A percentile compares a stretch with the other conserved stretches of the same genome.
These are phyloP conservation scores for Talaromyces thailandensis DNA, from an alignment of 495 filamentous ascomycete genomes.

Conservation along the genomic window DNA sequence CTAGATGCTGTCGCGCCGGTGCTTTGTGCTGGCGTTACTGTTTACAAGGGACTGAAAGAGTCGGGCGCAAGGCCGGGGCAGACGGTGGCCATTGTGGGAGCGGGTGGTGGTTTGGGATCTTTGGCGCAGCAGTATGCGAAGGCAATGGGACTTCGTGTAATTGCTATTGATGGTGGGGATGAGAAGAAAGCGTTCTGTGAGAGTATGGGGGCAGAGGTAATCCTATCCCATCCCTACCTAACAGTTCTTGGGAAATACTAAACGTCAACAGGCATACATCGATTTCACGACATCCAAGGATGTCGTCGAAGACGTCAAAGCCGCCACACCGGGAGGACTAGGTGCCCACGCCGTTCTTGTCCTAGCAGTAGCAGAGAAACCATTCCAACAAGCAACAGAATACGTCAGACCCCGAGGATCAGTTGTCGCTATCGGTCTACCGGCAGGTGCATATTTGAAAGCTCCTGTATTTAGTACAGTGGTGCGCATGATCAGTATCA, in stretches of 20 bases:
- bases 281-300: conserved; percentile 69
- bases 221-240: neutral
- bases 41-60: conserved; percentile 89
- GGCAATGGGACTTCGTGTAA: conserved; percentile 73
- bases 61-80: conserved; percentile 64
- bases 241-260: neutral
- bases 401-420: conserved; percentile 74
- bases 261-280: conserved; percentile 44
- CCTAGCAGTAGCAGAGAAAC: conserved; percentile 77
- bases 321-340: conserved; percentile 62
- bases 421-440: conserved; percentile 79
- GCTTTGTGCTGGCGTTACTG: conserved; percentile 83
- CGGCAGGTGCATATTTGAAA: conserved; percentile 64
- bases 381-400: conserved; percentile 86
- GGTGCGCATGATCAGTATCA: conserved; percentile 82
- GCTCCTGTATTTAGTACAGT: conserved; percentile 84
- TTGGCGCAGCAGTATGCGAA: conserved; percentile 80
- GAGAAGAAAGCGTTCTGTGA: conserved; percentile 65
- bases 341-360: conserved; percentile 85
- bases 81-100: conserved; percentile 77
- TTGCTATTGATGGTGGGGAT: conserved; percentile 73
- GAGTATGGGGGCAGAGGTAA: conserved; percentile 51
- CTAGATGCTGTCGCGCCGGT: conserved; percentile 79
- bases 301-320: conserved; percentile 75
- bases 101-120: conserved; percentile 77